A percentile compares a stretch with the other conserved stretches of the same genome.
phyloP scores from a whole-genome alignment of 2,329 filamentous ascomycete species.

The Ophiostoma piceae region DNA sequence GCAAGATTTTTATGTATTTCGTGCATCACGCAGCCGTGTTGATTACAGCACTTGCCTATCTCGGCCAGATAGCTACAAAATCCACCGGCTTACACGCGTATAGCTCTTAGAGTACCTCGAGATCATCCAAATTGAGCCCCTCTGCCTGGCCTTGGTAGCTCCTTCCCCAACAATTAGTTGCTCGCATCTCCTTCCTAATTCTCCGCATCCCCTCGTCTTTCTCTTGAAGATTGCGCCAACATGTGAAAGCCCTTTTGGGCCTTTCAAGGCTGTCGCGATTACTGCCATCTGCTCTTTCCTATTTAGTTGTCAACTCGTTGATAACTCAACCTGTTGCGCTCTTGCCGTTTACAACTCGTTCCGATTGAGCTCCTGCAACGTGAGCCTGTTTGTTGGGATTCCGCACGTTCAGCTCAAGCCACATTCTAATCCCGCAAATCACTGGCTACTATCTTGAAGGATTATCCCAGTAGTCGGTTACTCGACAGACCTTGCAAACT shows the following conservation, averaged over 20 bases:
- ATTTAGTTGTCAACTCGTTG: background rate
- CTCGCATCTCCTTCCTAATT: background rate
- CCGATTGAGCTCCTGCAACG: background rate
- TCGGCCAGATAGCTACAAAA: background rate
- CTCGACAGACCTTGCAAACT: background rate
- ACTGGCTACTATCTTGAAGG: too few species aligned
- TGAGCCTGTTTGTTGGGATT: background rate
- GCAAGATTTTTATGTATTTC: too few species aligned
- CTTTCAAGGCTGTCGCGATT: background rate
- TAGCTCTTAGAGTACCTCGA: background rate
- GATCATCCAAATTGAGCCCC: background rate
- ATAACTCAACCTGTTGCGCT: background rate
- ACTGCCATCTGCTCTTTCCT: background rate
- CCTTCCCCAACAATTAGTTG: slow-evolving; percentile 2
- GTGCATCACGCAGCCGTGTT: background rate
- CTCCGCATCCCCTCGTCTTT: background rate
- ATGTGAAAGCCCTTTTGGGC: background rate
- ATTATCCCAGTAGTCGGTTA: too few species aligned
- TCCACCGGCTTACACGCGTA: background rate
- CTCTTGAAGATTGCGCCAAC: background rate
- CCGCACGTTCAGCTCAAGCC: background rate
- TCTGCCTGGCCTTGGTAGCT: background rate
- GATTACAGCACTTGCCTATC: background rate
- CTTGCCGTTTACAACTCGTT: background rate
- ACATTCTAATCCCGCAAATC: background rate